Evolutionary conservation across 1,284 basidiomycete species (phyloP).

Genomic region (Pseudozyma flocculosa): DNA sequence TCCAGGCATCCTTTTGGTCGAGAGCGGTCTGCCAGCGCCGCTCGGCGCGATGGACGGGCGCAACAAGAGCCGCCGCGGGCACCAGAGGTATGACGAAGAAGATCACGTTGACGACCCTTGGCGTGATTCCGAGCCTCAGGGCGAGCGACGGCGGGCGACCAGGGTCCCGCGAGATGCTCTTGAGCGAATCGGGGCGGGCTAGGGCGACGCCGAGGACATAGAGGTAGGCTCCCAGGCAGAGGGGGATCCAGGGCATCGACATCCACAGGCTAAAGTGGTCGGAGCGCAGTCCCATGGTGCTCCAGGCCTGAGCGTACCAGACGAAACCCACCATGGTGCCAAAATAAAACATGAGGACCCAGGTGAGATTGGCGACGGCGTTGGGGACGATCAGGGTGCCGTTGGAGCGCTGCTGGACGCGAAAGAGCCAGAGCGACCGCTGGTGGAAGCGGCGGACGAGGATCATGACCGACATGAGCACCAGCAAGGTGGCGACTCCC

Average conservation of each 20-base stretch:
- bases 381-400: conserved; percentile 27
- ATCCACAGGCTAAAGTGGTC: conserved; percentile 23
- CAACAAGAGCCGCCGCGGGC: no score
- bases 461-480: conserved; percentile 13
- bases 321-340: no score
- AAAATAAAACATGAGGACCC: no score
- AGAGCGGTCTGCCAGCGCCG: no score
- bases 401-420: conserved; percentile 14
- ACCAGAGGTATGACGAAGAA: conserved; percentile 3
- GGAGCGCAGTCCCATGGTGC: no score
- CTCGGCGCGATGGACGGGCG: no score
- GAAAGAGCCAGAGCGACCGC: conserved; percentile 26
- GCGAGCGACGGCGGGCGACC: no score
- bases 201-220: conserved; percentile 11
- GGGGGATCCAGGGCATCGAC: conserved; percentile 17
- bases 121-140: conserved; percentile 20
- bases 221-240: not conserved
- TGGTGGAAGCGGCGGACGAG: conserved; percentile 14
- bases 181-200: conserved; percentile 21
- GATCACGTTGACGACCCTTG: conserved; percentile 16
- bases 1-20: no score
- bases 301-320: no score
- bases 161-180: conserved; percentile 8
- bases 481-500: no score
- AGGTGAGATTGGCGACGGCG: no score